These are phyloP conservation scores for Paramecium sexaurelia DNA, from an alignment of 73 alveolate genomes.

Conservation along the genomic window DNA sequence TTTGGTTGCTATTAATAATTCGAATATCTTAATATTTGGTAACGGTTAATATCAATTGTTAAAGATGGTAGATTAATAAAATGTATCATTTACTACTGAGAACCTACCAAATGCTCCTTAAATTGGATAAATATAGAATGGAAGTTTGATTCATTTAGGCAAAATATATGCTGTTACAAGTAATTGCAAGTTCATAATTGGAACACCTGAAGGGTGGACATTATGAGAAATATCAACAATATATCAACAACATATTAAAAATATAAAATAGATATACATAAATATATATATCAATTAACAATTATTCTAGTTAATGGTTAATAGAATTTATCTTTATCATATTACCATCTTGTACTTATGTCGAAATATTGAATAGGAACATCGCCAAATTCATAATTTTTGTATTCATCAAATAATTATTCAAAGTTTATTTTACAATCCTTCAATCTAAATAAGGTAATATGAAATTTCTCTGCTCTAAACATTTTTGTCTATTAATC, in stretches of 20 bases:
- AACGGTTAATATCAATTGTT: slow-evolving; percentile 21
- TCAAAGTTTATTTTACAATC: neutral
- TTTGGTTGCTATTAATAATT: neutral
- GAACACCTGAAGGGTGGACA: slow-evolving; percentile 20
- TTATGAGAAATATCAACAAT: neutral
- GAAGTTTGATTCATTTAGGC: slow-evolving; percentile 16
- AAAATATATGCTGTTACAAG: slow-evolving; percentile 10
- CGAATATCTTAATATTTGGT: slow-evolving; percentile 22
- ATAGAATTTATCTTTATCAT: slow-evolving; percentile 49
- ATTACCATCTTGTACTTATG: slow-evolving; percentile 12
- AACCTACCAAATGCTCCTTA: neutral
- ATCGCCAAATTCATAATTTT: slow-evolving; percentile 13
- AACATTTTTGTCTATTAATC: neutral
- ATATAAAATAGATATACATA: neutral
- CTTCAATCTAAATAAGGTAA: slow-evolving; percentile 3
- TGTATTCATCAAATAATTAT: slow-evolving; percentile 20
- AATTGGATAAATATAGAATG: neutral
- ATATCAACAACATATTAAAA: no score
- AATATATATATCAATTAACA: neutral
- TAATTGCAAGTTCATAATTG: neutral
- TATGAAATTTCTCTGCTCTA: slow-evolving; percentile 42
- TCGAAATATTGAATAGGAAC: neutral
- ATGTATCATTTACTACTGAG: neutral
- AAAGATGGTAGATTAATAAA: neutral
- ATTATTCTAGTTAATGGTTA: neutral